Base-by-base conservation (phyloP, 306 rosid genomes). In the Vigna mungo region DNA sequence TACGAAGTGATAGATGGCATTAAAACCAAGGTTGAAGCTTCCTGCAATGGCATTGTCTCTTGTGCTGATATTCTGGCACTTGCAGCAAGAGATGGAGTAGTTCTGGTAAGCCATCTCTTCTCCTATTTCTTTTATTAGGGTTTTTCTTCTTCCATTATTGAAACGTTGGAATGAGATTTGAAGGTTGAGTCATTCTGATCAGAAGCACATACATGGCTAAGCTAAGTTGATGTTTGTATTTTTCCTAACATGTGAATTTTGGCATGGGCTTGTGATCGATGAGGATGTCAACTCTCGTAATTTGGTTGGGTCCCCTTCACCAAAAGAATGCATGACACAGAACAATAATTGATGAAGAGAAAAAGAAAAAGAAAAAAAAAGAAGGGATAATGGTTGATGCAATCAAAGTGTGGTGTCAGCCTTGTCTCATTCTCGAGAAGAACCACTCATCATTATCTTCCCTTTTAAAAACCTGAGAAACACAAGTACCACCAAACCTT, bases 1-100 rank as follows among this genome's bases (percentile, higher is more conserved):
- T 92, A 71, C 13, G 90, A 89, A 78, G 96, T 94, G 71, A 94
- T 90, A 32, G 98, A 94, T 49, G 3, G 80, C 30, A 86, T 95
- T 72, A 95, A 92, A 83, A 78, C 83, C 0, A 73, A 68, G 0
- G 97, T 95, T 11, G 97, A 95, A 84, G 85, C 93, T 25, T 76
- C 88, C 62, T 95, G 99, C 80, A 88, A 21, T 0, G 89, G 71
- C 74, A 91, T 81, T 0, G 97, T 92, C 1, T 92, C 97, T 8
- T 95, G 99, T 74, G 97, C 97, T 0, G 97, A 92, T 80, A 89
- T 95, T 27, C 86, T 92, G 23, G 96, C 97, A 12, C 90, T 95
- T 7, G 97, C 97, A 0, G 60, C 92, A 8, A 79, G 88, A 70
- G 98, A 95, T 64, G 93, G 96, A 27, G 82, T 92, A 8, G 63